Base-by-base conservation (phyloP, 2,329 filamentous ascomycete species). In the Colletotrichum sp. region DNA sequence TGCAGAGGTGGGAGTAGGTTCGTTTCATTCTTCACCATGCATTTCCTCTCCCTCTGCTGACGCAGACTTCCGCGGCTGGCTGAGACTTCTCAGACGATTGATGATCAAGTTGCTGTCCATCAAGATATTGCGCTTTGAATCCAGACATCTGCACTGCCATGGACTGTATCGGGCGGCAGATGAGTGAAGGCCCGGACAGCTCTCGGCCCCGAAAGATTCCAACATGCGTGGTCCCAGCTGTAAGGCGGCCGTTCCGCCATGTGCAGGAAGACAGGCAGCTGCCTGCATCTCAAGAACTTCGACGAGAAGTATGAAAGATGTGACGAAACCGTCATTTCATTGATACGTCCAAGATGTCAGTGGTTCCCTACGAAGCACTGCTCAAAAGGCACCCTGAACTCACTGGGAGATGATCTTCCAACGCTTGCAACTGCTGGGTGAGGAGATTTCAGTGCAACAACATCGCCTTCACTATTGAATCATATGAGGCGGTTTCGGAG, bases 111-210 rank as follows among this genome's bases (percentile, higher is more conserved):
- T 39, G 8, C 36, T 39, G 1, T 2, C 36, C 5, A 39, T 39
- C 8, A 18, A 5, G 8, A 5, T 6, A 18, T 9, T 9, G 0
- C 1, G 8, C 2, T 18, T 3, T 18, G 8, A 2, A 18, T 18
- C 4, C 0, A 44, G 16, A 18, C 36, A 5, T 44, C 1, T 36
- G 10, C 16, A 18, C 5, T 44, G 0, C 0, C 1, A 44, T 44
- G 16, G 2, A 1, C 16, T 8, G 8, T 44, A 1, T 44, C 36
- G 16, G 8, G n/a, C 5, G 16, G 5, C 16, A 44, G 5, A 18
- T 18, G 16, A n/a, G 2, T 9, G 5, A 44, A 18, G 16, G 36
- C 8, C 16, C 3, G 4, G 8, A 5, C 8, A 18, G 8, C 36
- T 39, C 16, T 39, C 16, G 5, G 36, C 2, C 8, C 16, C 1